Evolutionary conservation across 2,329 filamentous ascomycete species (phyloP).

Genomic region (Hypoxylon rubiginosum): DNA sequence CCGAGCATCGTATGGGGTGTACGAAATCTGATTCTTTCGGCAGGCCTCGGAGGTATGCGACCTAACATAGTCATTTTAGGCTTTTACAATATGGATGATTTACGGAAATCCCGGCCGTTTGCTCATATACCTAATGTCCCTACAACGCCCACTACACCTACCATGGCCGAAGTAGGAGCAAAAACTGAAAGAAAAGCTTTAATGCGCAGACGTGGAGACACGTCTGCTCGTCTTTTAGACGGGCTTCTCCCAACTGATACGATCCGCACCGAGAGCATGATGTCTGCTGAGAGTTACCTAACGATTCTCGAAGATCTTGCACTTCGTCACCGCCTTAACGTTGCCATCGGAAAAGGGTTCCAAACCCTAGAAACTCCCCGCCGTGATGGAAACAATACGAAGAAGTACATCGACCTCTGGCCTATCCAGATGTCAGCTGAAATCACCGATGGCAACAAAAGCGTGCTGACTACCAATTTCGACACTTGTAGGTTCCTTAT

Average conservation of each 20-base stretch:
- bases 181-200: constrained; percentile 51
- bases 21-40: constrained; percentile 83
- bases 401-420: constrained; percentile 90
- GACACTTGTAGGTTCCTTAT: constrained; percentile 79
- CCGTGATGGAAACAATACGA: constrained; percentile 68
- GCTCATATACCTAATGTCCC: constrained; percentile 68
- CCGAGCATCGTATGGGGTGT: constrained; percentile 88
- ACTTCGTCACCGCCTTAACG: constrained; percentile 82
- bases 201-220: constrained; percentile 64
- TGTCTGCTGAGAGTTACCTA: constrained; percentile 80
- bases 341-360: constrained; percentile 87
- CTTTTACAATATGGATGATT: constrained; percentile 84
- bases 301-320: constrained; percentile 87
- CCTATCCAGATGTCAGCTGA: constrained; percentile 95
- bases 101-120: constrained; percentile 70
- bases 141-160: constrained; percentile 54
- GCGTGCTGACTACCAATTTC: constrained; percentile 86
- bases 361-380: constrained; percentile 80
- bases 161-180: constrained; percentile 50
- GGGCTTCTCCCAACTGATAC: constrained; percentile 76
- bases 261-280: constrained; percentile 76
- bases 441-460: constrained; percentile 75
- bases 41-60: constrained; percentile 87
- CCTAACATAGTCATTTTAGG: constrained; percentile 88
- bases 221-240: constrained; percentile 67